Evolutionary conservation across 495 filamentous ascomycete genomes (phyloP).

Genomic region (Talaromyces nanjingensis): DNA sequence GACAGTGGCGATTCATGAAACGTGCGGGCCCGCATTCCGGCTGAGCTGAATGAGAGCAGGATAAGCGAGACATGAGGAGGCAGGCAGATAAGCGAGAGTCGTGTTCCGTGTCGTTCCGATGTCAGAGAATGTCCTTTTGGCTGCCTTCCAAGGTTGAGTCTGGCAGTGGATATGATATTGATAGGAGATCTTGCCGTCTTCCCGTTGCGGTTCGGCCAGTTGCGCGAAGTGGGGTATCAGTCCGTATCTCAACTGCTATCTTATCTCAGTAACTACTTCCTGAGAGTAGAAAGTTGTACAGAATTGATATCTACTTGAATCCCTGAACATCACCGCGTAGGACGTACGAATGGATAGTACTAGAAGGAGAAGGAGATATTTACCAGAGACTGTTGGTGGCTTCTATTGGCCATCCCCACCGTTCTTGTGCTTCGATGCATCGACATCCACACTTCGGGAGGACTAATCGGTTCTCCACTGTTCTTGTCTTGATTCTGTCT

Average conservation of each 20-base stretch:
- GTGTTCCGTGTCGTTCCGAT: not conserved
- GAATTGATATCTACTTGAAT: not conserved
- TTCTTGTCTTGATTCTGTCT: not conserved
- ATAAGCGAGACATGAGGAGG: not conserved
- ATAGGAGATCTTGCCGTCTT: not conserved
- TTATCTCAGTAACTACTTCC: not conserved
- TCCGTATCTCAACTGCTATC: not conserved
- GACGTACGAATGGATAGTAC: not conserved
- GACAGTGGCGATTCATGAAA: not conserved
- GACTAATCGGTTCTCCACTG: not conserved
- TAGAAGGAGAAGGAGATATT: not conserved
- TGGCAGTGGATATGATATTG: not conserved
- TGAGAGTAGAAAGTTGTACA: not conserved
- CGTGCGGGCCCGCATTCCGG: not conserved
- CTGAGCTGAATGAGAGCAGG: not conserved
- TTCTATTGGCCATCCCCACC: not conserved
- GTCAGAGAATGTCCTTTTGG: not conserved
- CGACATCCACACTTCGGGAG: not conserved
- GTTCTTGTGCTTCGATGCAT: not conserved
- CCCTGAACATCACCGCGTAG: not conserved
- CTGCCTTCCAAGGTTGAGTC: not conserved
- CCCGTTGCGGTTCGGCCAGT: slow-evolving; percentile 2
- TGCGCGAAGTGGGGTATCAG: not conserved
- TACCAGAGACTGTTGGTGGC: not conserved
- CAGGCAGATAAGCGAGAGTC: not conserved